Base-by-base conservation (phyloP, 75 land plant genomes). In the Pinus albicaulis region DNA sequence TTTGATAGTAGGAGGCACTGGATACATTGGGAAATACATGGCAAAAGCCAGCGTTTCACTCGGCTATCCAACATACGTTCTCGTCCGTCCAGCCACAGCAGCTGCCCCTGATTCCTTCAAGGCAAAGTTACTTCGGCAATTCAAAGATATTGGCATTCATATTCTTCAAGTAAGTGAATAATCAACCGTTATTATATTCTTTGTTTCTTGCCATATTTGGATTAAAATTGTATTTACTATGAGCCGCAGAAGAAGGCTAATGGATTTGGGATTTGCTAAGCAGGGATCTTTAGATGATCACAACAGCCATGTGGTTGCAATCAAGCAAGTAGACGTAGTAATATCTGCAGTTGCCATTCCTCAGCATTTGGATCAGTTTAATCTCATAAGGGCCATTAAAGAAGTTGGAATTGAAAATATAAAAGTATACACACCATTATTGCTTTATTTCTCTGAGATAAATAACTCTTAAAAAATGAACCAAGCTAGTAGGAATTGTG, bases 331-430 rank as follows among this genome's bases (percentile, higher is more conserved):
- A 20, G 88, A 88, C 36, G 36, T 88, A 14, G 90, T 88, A 57
- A 83, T 86, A 14, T 88, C 88, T 0, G 59, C 80, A 14, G 68
- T 88, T 10, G 83, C 76, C 48, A 4, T 26, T 23, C 70, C 76
- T 74, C 81, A 83, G 20, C 71, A 71, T 73, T 68, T 78, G 13
- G 88, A 88, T 25, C 90, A 88, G 59, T 55, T 77, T 73, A 82
- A 86, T 1, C 77, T 88, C 56, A 80, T 88, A n/a, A 64, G 66
- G 31, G 88, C 90, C 10, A 86, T 86, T 36, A 83, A 88, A 65
- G 81, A 82, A 41, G 88, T 76, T 26, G 82, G 88, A 63, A 85
- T 76, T 26, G 82, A 82, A 63, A 63, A 63, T 63, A 63, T 31
- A 15, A 63, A 31, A 38, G 36, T 63, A 22, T 22, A 26, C 23